Percentiles rank a stretch among this genome's conserved stretches.
Conservation (phyloP, 768 basidiomycete species). For the Trichaptum fuscoviolaceum region DNA sequence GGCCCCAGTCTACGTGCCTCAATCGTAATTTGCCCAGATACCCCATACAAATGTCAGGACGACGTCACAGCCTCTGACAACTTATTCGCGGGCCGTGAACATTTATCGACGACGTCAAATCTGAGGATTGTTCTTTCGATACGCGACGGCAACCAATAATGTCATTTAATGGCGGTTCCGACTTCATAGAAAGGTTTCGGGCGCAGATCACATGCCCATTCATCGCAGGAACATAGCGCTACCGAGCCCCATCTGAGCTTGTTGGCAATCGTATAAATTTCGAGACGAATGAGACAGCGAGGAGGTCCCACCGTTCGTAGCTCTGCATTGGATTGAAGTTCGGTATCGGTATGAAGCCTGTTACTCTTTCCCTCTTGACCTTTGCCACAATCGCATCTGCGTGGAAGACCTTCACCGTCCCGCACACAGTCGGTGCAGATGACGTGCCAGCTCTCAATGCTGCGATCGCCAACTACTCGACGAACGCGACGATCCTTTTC, state of each 20-base stretch:
- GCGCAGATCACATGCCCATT: background rate
- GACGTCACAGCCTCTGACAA: background rate
- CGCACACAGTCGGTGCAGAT: conserved; percentile 41
- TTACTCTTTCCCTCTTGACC: conserved; percentile 27
- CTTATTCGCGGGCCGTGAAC: background rate
- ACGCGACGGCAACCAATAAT: background rate
- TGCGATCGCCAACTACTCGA: conserved; percentile 33
- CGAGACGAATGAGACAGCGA: background rate
- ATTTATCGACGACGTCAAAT: background rate
- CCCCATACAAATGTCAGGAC: background rate
- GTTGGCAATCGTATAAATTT: background rate
- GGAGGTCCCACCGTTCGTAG: background rate
- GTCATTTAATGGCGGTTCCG: background rate
- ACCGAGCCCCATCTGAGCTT: background rate
- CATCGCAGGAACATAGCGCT: background rate
- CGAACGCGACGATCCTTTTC: conserved; percentile 47
- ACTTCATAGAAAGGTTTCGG: background rate
- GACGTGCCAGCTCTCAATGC: conserved; percentile 46
- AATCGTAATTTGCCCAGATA: background rate
- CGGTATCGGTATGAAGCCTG: background rate
- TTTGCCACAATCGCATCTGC: conserved; percentile 27
- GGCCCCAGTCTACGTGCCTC: background rate
- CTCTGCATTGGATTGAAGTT: background rate
- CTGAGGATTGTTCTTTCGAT: background rate
- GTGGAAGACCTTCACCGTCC: conserved; percentile 48